Base-by-base conservation (phyloP, 805 yeast genomes). In the Candida nitratophila region DNA sequence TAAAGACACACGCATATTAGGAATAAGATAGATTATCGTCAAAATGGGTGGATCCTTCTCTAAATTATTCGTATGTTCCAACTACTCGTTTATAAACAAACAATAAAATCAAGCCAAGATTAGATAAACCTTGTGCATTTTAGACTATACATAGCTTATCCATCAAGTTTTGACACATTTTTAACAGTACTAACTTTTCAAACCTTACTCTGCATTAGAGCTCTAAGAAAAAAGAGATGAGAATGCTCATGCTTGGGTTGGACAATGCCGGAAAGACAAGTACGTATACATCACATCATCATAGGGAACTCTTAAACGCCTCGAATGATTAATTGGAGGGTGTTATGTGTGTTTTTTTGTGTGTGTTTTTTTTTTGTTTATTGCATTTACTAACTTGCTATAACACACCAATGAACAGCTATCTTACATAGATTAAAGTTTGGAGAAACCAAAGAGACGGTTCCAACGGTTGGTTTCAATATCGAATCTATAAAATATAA, bases 381-480 rank as follows among this genome's bases (percentile, higher is more conserved):
- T 35, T 35, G 11, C 26, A 11, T 30, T 15, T 12, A 34, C 14
- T 39, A n/a, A 10, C 19, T 27, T n/a, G n/a, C n/a, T n/a, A n/a
- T n/a, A n/a, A n/a, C n/a, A n/a, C n/a, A n/a, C n/a, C n/a, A n/a
- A n/a, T n/a, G n/a, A 39, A 39, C 22, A 54, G 79, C 96, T 11
- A 86, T 89, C 46, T 73, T 89, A 41, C 88, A 88, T 69, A 86
- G 86, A 63, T 69, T 89, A 56, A 86, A 86, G 60, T 67, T 85
- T 48, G 89, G 90, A 46, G 86, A 77, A 56, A 75, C 85, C 10
- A 76, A 71, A 48, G 79, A 86, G 37, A 86, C 96, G 0, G 93
- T 88, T 5, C 96, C 96, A 20, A 90, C 96, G 0, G 95, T 88
- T 20, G 96, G 96, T 2, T 90, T 90, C 69, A 90, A 90, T 65